Evolutionary conservation across 352 stramenopile genomes (phyloP).

Genomic region (Globisporangium nagaii): DNA sequence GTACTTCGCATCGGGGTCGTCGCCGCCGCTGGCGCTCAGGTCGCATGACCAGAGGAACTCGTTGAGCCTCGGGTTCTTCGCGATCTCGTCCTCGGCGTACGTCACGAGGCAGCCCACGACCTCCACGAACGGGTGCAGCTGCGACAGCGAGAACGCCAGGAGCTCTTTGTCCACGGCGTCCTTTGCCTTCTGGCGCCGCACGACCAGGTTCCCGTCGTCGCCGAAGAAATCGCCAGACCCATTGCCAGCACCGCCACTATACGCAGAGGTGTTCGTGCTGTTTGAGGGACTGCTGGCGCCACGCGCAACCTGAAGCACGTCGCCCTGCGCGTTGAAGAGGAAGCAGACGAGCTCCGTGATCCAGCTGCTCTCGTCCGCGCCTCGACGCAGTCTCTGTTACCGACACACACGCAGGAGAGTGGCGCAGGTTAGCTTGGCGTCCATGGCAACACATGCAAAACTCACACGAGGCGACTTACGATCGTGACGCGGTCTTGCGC

Average conservation of each 20-base stretch:
- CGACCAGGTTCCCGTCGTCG: slow-evolving; percentile 21
- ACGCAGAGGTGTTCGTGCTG: background rate
- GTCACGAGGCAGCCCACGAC: slow-evolving; percentile 40
- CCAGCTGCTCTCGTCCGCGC: slow-evolving; percentile 28
- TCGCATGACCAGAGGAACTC: slow-evolving; percentile 41
- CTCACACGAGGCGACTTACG: slow-evolving; percentile 15
- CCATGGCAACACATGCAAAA: background rate
- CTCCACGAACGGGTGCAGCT: slow-evolving; percentile 42
- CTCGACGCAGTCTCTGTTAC: slow-evolving; percentile 33
- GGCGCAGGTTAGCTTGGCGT: too few species aligned
- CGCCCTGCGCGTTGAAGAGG: slow-evolving; percentile 54
- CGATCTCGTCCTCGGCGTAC: slow-evolving; percentile 48
- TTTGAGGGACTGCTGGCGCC: slow-evolving; percentile 3
- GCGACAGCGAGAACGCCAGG: slow-evolving; percentile 26
- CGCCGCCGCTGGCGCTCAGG: slow-evolving; percentile 4
- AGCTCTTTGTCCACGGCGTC: slow-evolving; percentile 39
- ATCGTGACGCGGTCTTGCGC: slow-evolving; percentile 33
- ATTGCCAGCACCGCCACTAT: background rate
- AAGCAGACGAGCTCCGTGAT: slow-evolving; percentile 43
- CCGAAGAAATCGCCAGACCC: slow-evolving; percentile 27
- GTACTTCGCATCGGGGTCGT: slow-evolving; percentile 12
- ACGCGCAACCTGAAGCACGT: slow-evolving; percentile 38
- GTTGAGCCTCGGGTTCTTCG: slow-evolving; percentile 31
- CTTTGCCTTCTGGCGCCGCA: slow-evolving; percentile 28
- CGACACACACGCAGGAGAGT: too few species aligned